phyloP scores from a whole-genome alignment of 495 filamentous ascomycete genomes.

The Penicillium angulare region DNA sequence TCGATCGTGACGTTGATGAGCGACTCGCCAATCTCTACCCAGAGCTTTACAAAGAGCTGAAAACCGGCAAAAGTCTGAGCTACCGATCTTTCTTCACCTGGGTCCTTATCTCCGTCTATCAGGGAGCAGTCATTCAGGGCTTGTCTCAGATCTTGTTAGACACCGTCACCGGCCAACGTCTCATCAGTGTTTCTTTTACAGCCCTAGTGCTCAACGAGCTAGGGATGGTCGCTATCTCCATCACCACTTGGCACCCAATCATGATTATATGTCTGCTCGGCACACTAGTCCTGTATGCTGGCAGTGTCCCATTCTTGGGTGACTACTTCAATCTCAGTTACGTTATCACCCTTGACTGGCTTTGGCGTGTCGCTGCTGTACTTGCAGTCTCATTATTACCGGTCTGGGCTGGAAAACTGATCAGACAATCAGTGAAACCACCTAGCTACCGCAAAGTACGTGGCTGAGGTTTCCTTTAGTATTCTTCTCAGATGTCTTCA shows the following conservation, averaged over 20 bases:
- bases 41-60: constrained; percentile 95
- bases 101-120: constrained; percentile 94
- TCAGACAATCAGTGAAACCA: constrained; percentile 80
- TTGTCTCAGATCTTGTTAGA: constrained; percentile 83
- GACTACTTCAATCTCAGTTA: constrained; percentile 87
- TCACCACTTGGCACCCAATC: constrained; percentile 95
- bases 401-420: constrained; percentile 80
- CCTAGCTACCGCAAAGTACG: constrained; percentile 96
- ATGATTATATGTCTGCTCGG: constrained; percentile 85
- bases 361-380: constrained; percentile 85
- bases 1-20: constrained; percentile 94
- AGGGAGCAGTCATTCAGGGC: constrained; percentile 92
- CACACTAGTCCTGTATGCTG: constrained; percentile 76
- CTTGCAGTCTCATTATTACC: constrained; percentile 76
- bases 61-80: constrained; percentile 75
- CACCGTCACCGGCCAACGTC: constrained; percentile 60
- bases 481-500: constrained; percentile 1
- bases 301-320: constrained; percentile 80
- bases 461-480: constrained; percentile 42
- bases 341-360: constrained; percentile 74
- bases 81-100: constrained; percentile 96
- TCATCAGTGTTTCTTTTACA: constrained; percentile 91
- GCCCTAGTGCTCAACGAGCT: constrained; percentile 93
- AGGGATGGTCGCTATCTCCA: constrained; percentile 92
- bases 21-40: constrained; percentile 91